A percentile compares a stretch with the other conserved stretches of the same genome.
Conservation (phyloP, 495 filamentous ascomycete genomes). For the Aspergillus funiculosus region DNA sequence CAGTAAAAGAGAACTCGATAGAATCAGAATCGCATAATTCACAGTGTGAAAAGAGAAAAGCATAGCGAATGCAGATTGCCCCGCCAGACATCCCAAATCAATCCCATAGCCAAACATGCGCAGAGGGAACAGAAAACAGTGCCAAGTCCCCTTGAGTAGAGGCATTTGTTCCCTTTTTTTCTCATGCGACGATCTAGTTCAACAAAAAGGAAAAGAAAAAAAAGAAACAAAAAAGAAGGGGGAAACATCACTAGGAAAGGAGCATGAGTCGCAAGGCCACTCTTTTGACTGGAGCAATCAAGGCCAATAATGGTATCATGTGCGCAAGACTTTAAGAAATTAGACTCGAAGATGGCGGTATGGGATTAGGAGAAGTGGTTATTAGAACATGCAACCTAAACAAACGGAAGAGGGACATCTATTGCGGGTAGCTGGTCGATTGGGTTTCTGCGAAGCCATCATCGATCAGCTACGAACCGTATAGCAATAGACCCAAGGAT, state of each 20-base stretch:
- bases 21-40: conserved; percentile 14
- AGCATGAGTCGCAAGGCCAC: conserved; percentile 32
- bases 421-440: conserved; percentile 43
- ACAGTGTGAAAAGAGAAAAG: conserved; percentile 13
- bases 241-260: conserved; percentile 27
- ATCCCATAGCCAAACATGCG: conserved; percentile 17
- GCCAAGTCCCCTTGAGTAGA: conserved; percentile 12
- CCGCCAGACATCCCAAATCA: conserved; percentile 22
- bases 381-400: conserved; percentile 32
- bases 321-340: conserved; percentile 32
- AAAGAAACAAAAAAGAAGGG: conserved; percentile 3
- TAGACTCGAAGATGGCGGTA: conserved; percentile 33
- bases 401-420: conserved; percentile 25
- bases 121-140: conserved; percentile 16
- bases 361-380: conserved; percentile 38
- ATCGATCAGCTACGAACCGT: conserved; percentile 27
- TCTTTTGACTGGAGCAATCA: conserved; percentile 34
- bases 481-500: conserved; percentile 23
- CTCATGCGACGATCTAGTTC: conserved; percentile 33
- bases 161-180: conserved; percentile 19
- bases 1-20: conserved; percentile 12
- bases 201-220: conserved; percentile 10
- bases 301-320: conserved; percentile 43
- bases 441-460: conserved; percentile 36
- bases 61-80: conserved; percentile 24